Percentiles rank a stretch among this genome's conserved stretches.
Conservation (phyloP, 768 basidiomycete genomes). For the Rhodotorula babjevae region DNA sequence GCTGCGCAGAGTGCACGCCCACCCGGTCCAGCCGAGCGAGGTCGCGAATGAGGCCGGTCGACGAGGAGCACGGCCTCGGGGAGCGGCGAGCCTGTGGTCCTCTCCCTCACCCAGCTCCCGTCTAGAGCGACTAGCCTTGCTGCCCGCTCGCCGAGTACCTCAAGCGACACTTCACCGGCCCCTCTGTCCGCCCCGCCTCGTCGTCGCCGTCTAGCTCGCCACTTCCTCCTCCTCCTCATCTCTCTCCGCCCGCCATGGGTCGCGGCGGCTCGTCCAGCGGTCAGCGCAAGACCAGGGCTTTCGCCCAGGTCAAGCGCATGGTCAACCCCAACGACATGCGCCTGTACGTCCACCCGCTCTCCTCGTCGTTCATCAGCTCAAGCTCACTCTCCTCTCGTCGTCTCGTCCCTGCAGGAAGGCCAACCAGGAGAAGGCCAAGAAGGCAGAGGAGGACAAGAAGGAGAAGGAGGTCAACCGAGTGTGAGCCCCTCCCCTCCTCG, state of each 20-base stretch:
- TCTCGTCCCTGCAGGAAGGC: slow-evolving; percentile 64
- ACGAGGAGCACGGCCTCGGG: too few species aligned
- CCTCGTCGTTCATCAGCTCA: too few species aligned
- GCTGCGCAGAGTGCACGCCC: rapidly evolving
- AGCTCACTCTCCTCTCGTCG: neutral
- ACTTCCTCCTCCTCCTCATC: neutral
- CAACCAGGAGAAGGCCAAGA: slow-evolving; percentile 82
- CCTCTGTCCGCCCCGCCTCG: neutral
- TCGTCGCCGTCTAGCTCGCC: neutral
- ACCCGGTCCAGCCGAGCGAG: neutral
- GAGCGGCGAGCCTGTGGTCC: too few species aligned
- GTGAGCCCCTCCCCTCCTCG: slow-evolving; percentile 22
- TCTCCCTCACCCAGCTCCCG: too few species aligned
- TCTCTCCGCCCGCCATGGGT: slow-evolving; percentile 7
- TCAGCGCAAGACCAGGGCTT: slow-evolving; percentile 73
- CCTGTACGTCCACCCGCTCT: slow-evolving; percentile 57
- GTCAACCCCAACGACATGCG: slow-evolving; percentile 89
- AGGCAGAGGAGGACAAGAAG: slow-evolving; percentile 77
- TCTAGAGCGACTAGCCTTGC: too few species aligned
- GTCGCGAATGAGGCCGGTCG: too few species aligned
- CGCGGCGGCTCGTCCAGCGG: slow-evolving; percentile 7
- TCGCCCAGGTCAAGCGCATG: slow-evolving; percentile 88
- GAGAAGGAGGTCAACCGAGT: slow-evolving; percentile 54
- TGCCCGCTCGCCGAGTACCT: too few species aligned
- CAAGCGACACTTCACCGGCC: too few species aligned